Percentiles rank a stretch among this genome's conserved stretches.
Conservation (phyloP, 192 early-diverging fungal species). For the Dissophora globulifera region DNA sequence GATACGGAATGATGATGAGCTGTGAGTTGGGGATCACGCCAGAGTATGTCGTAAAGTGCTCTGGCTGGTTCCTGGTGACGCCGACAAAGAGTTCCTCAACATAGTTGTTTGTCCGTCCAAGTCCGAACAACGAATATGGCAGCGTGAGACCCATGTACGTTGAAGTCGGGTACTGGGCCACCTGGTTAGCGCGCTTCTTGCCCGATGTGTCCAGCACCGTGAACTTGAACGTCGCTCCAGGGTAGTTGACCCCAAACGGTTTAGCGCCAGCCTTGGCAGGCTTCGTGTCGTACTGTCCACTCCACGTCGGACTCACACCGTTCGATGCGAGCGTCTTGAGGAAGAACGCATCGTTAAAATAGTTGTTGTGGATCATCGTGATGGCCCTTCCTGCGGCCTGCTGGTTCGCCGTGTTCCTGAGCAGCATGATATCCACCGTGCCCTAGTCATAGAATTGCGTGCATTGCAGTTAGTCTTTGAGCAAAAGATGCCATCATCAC, state of each 20-base stretch:
- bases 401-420: conserved; percentile 50
- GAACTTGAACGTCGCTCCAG: conserved; percentile 90
- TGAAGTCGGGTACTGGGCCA: conserved; percentile 83
- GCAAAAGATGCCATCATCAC: too few relatives aligned
- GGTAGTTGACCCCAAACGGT: conserved; percentile 85
- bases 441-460: too few relatives aligned
- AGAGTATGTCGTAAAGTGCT: conserved; percentile 72
- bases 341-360: conserved; percentile 95
- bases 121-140: conserved; percentile 86
- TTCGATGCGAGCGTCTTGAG: conserved; percentile 84
- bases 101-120: conserved; percentile 96
- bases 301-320: conserved; percentile 70
- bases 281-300: conserved; percentile 43
- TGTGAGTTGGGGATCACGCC: conserved; percentile 96
- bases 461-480: neutral
- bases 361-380: conserved; percentile 84
- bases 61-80: conserved; percentile 65
- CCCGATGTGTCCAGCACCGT: conserved; percentile 85
- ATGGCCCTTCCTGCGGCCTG: conserved; percentile 60
- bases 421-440: conserved; percentile 82
- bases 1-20: conserved; percentile 86
- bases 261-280: conserved; percentile 39
- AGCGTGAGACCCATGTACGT: conserved; percentile 79
- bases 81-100: conserved; percentile 94
- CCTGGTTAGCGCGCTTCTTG: conserved; percentile 78